Evolutionary conservation across 805 yeast genomes (phyloP).

Genomic region (Zygosaccharomyces lentus): DNA sequence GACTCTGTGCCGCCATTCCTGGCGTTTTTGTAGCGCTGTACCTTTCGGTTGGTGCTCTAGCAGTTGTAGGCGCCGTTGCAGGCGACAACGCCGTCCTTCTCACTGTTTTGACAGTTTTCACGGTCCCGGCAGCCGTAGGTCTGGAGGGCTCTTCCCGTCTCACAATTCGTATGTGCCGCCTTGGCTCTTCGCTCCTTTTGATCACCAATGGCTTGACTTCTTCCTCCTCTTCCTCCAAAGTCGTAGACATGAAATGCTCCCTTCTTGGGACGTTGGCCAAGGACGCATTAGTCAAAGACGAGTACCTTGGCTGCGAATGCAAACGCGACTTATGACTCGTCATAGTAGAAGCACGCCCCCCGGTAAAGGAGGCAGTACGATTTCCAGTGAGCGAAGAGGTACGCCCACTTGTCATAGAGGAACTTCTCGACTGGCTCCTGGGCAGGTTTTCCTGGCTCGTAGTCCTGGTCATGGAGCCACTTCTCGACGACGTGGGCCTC

Average conservation of each 20-base stretch:
- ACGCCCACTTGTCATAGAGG: slow-evolving; percentile 1
- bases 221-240: slow-evolving; percentile 6
- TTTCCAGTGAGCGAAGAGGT: not conserved
- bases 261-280: slow-evolving; percentile 2
- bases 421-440: not conserved
- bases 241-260: not conserved
- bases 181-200: not conserved
- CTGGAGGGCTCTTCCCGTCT: not conserved
- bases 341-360: not conserved
- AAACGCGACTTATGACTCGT: not conserved
- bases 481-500: slow-evolving; percentile 17
- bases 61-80: not conserved
- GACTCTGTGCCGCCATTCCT: not conserved
- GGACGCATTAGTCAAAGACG: slow-evolving; percentile 1
- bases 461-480: slow-evolving; percentile 12
- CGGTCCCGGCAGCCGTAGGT: not conserved
- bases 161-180: not conserved
- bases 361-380: slow-evolving; percentile 2
- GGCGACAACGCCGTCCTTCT: not conserved
- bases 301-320: slow-evolving; percentile 3
- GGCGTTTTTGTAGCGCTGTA: not conserved
- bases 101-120: not conserved
- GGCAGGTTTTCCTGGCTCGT: not conserved
- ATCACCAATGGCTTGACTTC: not conserved
- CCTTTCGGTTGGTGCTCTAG: not conserved